These are phyloP conservation scores for Delonix regia DNA, from an alignment of 306 rosid genomes.

Conservation along the genomic window DNA sequence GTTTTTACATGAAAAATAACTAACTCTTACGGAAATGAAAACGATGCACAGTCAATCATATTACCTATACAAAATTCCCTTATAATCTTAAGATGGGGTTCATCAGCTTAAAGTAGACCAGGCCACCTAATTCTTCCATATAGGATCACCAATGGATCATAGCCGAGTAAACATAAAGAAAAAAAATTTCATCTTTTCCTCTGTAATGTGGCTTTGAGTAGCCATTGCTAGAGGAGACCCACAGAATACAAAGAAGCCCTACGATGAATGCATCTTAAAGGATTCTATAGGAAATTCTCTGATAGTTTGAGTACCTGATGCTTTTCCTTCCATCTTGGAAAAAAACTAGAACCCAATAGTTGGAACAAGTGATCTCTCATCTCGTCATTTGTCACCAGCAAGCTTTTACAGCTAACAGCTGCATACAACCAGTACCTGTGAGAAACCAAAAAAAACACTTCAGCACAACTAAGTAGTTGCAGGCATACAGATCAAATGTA, in stretches of 20 bases:
- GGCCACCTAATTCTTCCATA: slow-evolving; percentile 20
- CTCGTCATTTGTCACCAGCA: slow-evolving; percentile 90
- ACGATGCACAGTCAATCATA: background rate
- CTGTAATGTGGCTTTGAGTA: slow-evolving; percentile 7
- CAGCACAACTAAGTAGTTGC: slow-evolving; percentile 11
- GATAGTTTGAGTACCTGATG: slow-evolving; percentile 71
- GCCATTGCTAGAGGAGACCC: slow-evolving; percentile 11
- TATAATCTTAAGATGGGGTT: slow-evolving; percentile 19
- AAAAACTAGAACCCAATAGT: slow-evolving; percentile 84
- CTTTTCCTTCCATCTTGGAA: slow-evolving; percentile 96
- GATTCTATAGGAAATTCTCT: slow-evolving; percentile 12
- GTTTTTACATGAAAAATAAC: background rate
- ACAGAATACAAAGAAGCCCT: slow-evolving; percentile 1
- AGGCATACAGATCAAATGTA: slow-evolving; percentile 9
- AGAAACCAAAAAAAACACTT: slow-evolving; percentile 2
- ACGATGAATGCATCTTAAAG: slow-evolving; percentile 24
- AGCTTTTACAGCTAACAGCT: slow-evolving; percentile 77
- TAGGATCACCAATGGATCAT: slow-evolving; percentile 11
- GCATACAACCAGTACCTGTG: slow-evolving; percentile 97
- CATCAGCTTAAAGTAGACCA: slow-evolving; percentile 16
- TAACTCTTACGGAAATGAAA: slow-evolving; percentile 14
- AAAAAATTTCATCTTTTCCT: slow-evolving; percentile 4
- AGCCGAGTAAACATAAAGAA: slow-evolving; percentile 22
- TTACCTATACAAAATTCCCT: background rate
- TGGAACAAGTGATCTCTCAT: slow-evolving; percentile 98